Evolutionary conservation across 805 yeast genomes (phyloP).

Genomic region (Myxozyma neotropica): DNA sequence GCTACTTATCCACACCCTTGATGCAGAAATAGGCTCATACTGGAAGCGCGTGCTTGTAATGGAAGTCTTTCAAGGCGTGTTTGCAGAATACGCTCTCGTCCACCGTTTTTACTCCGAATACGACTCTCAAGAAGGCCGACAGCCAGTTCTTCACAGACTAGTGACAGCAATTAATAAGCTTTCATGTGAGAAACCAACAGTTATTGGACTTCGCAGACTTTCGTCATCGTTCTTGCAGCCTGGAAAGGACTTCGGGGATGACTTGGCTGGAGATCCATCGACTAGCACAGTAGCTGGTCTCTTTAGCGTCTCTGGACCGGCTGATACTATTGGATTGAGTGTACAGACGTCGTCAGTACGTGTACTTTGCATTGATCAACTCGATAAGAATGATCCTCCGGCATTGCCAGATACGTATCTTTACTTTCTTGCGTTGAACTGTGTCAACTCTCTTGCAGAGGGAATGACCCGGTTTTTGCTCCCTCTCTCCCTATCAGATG

Average conservation of each 20-base stretch:
- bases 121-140: conserved; percentile 61
- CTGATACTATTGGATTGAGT: conserved; percentile 22
- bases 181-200: conserved; percentile 43
- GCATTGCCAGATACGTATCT: conserved; percentile 63
- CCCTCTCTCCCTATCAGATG: conserved; percentile 43
- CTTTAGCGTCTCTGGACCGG: conserved; percentile 10
- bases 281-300: conserved; percentile 23
- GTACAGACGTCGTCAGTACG: conserved; percentile 31
- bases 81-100: conserved; percentile 58
- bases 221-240: conserved; percentile 16
- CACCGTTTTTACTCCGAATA: conserved; percentile 59
- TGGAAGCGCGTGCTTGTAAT: conserved; percentile 79
- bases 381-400: conserved; percentile 84
- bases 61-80: conserved; percentile 67
- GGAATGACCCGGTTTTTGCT: conserved; percentile 62
- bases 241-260: conserved; percentile 8
- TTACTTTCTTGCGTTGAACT: conserved; percentile 57
- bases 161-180: conserved; percentile 49
- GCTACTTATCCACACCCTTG: conserved; percentile 69
- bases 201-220: conserved; percentile 38
- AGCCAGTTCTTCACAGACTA: conserved; percentile 61
- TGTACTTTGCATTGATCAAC: conserved; percentile 65
- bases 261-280: not conserved
- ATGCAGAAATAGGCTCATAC: conserved; percentile 55
- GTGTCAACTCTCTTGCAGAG: conserved; percentile 61